Conservation (phyloP, 2,329 filamentous ascomycete genomes). For the Pseudogymnoascus sp. region DNA sequence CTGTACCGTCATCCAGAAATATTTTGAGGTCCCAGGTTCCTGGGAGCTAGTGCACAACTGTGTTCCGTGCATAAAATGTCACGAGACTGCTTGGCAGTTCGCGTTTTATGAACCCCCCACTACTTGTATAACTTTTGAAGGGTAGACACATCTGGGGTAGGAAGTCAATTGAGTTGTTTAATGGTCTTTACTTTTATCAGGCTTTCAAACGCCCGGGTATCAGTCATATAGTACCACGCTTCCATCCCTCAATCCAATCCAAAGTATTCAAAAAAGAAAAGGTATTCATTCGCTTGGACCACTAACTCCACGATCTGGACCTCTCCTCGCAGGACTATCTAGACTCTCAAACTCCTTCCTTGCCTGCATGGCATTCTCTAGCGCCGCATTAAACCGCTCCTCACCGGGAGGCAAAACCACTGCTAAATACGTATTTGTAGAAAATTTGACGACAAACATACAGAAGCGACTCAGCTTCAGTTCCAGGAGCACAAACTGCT, state of each 20-base stretch:
- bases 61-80: not conserved
- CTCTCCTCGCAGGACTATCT: slow-evolving; percentile 42
- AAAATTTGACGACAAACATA: slow-evolving; percentile 91
- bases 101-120: not conserved
- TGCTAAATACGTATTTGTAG: slow-evolving; percentile 94
- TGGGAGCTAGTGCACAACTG: slow-evolving; percentile 1
- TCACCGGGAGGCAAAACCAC: slow-evolving; percentile 87
- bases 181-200: not conserved
- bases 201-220: not conserved
- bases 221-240: not conserved
- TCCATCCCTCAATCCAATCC: not conserved
- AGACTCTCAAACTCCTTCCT: slow-evolving; percentile 70
- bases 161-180: not conserved
- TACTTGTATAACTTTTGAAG: not conserved
- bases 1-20: slow-evolving; percentile 22
- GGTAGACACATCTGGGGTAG: not conserved
- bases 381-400: slow-evolving; percentile 80
- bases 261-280: not conserved
- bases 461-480: slow-evolving; percentile 77
- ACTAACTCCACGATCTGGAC: slow-evolving; percentile 17
- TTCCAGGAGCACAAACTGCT: slow-evolving; percentile 74
- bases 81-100: not conserved
- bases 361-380: slow-evolving; percentile 83
- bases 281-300: slow-evolving; percentile 4
- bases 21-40: slow-evolving; percentile 19